These are phyloP conservation scores for Camellia lanceoleosa DNA, from an alignment of 148 eudicot species.

Conservation along the genomic window DNA sequence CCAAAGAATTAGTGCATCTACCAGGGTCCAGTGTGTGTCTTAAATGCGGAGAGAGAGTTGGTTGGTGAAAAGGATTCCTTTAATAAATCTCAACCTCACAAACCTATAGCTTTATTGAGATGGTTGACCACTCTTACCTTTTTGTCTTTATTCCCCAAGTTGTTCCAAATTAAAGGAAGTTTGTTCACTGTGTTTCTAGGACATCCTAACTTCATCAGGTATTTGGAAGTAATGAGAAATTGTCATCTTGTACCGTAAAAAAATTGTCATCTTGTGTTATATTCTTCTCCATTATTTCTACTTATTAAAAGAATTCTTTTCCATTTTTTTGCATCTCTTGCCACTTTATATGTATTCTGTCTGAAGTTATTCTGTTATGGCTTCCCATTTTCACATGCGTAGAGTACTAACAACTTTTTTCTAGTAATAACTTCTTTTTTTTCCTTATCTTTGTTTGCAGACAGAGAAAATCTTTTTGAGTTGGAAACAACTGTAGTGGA, in stretches of 20 bases:
- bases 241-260: not conserved
- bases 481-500: conserved; percentile 93
- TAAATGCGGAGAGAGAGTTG: not conserved
- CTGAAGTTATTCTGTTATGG: not conserved
- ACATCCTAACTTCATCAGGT: not conserved
- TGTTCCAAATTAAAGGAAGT: not conserved
- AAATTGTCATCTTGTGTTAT: not conserved
- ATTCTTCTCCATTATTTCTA: not conserved
- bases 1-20: not conserved
- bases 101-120: too few relatives aligned
- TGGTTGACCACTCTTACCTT: not conserved
- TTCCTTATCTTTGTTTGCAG: conserved; percentile 32
- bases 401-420: not conserved
- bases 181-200: not conserved
- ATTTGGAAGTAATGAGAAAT: not conserved
- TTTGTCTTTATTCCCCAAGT: not conserved
- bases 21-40: not conserved
- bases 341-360: not conserved
- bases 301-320: not conserved
- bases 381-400: not conserved
- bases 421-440: not conserved
- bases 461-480: conserved; percentile 92
- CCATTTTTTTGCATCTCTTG: not conserved
- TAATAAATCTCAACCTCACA: too few relatives aligned
- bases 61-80: too few relatives aligned